These are phyloP conservation scores for Actinomucor elegans DNA, from an alignment of 371 early-diverging fungal genomes.

Conservation along the genomic window DNA sequence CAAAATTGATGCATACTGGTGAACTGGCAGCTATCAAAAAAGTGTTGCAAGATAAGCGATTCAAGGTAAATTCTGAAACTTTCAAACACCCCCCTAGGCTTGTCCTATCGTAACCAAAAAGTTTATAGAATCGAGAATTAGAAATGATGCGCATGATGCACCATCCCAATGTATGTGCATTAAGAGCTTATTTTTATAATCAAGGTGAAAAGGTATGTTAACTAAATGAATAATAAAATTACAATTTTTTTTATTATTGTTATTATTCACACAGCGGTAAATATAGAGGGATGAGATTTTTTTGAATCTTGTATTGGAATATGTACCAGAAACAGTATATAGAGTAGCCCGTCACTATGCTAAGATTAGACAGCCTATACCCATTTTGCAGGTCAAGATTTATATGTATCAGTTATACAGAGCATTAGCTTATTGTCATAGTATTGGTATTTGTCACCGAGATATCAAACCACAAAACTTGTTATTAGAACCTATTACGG, in stretches of 20 bases:
- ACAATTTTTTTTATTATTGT: not conserved
- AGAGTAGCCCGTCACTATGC: constrained; percentile 76
- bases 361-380: constrained; percentile 88
- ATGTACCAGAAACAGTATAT: constrained; percentile 85
- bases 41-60: constrained; percentile 94
- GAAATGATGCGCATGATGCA: constrained; percentile 81
- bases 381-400: constrained; percentile 86
- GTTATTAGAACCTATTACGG: constrained; percentile 84
- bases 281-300: constrained; percentile 71
- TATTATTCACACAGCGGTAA: not conserved
- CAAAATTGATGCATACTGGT: constrained; percentile 71
- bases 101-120: too few relatives aligned
- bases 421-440: constrained; percentile 94
- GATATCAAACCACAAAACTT: constrained; percentile 99
- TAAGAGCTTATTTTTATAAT: constrained; percentile 78
- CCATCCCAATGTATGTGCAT: constrained; percentile 77
- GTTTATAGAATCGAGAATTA: constrained; percentile 82
- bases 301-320: constrained; percentile 82
- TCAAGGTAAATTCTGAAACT: too few relatives aligned
- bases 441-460: constrained; percentile 86
- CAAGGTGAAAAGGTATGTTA: constrained; percentile 49
- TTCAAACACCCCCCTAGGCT: not conserved
- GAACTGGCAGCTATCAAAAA: constrained; percentile 92
- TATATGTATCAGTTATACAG: constrained; percentile 97
- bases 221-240: not conserved